phyloP scores from a whole-genome alignment of 169 alveolate genomes.

The Neospora caninum region DNA sequence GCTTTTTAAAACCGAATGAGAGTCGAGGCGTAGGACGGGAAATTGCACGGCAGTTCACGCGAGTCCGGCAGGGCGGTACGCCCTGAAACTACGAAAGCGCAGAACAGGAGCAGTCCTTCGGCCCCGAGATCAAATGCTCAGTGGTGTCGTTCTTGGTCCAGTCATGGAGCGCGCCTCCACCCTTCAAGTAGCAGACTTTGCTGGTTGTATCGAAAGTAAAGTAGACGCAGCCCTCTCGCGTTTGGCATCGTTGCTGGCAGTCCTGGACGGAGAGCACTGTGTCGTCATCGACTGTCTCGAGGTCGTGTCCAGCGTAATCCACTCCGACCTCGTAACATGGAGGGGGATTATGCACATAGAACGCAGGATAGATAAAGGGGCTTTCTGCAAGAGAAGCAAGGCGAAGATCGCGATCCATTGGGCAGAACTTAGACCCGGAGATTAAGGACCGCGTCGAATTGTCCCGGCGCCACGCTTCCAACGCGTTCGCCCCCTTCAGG shows the following conservation, averaged over 20 bases:
- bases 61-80: too few species aligned
- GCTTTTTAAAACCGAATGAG: neutral
- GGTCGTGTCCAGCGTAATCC: neutral
- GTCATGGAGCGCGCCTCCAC: neutral
- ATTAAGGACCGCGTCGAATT: neutral
- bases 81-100: neutral
- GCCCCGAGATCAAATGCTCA: neutral
- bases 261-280: neutral
- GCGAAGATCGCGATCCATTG: neutral
- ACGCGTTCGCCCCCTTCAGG: constrained; percentile 30
- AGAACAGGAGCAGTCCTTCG: constrained; percentile 5
- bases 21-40: too few species aligned
- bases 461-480: constrained; percentile 32
- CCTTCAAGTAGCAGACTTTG: neutral
- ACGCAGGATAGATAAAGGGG: neutral
- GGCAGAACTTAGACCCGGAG: constrained; percentile 62
- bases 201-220: neutral
- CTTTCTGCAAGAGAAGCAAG: neutral
- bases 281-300: neutral
- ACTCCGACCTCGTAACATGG: neutral
- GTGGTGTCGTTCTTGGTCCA: neutral
- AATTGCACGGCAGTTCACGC: too few species aligned
- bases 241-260: constrained; percentile 1
- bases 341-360: neutral
- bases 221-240: constrained; percentile 6